A percentile compares a stretch with the other conserved stretches of the same genome.
Conservation (phyloP, 139 green algal species). For the Ostreobium quekettii region DNA sequence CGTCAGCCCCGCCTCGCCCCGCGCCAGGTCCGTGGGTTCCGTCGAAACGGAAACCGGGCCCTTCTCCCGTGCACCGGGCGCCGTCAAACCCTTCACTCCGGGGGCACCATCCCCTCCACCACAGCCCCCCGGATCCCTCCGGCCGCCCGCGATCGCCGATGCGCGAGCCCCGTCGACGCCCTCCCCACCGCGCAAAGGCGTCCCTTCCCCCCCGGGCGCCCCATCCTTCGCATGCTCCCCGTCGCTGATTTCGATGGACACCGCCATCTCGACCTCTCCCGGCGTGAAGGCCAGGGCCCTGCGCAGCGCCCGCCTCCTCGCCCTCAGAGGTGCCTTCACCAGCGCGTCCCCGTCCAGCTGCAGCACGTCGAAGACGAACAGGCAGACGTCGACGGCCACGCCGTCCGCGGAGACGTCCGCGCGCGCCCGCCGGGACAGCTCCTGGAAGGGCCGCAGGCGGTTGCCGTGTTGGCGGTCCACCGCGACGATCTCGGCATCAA, state of each 20-base stretch:
- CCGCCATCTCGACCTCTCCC: slow-evolving; percentile 33
- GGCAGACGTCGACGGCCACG: slow-evolving; percentile 57
- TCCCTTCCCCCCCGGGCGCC: background rate
- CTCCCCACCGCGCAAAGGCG: background rate
- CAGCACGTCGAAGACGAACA: slow-evolving; percentile 86
- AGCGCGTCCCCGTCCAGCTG: slow-evolving; percentile 49
- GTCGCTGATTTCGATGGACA: slow-evolving; percentile 24
- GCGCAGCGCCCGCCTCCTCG: slow-evolving; percentile 32
- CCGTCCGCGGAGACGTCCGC: slow-evolving; percentile 20
- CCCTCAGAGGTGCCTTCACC: slow-evolving; percentile 40
- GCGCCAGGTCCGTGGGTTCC: too few species aligned
- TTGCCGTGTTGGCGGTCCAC: slow-evolving; percentile 42
- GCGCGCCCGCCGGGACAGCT: slow-evolving; percentile 64
- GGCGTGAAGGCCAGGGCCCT: slow-evolving; percentile 23
- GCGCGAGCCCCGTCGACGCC: background rate
- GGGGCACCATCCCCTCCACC: too few species aligned
- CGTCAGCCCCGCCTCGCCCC: too few species aligned
- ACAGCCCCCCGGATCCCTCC: too few species aligned
- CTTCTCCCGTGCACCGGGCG: too few species aligned
- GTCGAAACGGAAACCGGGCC: too few species aligned
- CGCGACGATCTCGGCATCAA: slow-evolving; percentile 78
- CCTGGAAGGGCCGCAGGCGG: slow-evolving; percentile 70
- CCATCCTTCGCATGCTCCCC: background rate
- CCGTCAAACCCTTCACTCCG: too few species aligned
- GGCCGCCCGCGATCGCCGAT: too few species aligned